Percentiles rank a stretch among this genome's conserved stretches.
Conservation (phyloP, 768 basidiomycete genomes). For the Lentinula guzmanii region DNA sequence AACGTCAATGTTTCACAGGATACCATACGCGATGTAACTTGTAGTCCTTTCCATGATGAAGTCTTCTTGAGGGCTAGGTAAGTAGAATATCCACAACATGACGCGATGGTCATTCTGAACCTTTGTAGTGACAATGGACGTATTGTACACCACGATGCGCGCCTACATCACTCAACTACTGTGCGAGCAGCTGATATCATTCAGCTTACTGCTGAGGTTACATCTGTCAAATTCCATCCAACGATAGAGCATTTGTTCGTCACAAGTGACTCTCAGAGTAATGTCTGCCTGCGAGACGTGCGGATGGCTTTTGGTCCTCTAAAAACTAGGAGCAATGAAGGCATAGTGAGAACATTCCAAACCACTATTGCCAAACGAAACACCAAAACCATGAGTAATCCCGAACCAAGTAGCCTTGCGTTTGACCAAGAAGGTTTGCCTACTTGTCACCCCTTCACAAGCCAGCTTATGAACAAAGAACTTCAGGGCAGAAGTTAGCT, state of each 20-base stretch:
- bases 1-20: constrained; percentile 33
- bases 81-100: constrained; percentile 5
- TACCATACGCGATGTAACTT: constrained; percentile 56
- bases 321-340: constrained; percentile 35
- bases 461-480: background rate
- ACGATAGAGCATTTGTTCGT: constrained; percentile 62
- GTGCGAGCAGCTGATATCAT: constrained; percentile 43
- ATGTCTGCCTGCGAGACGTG: constrained; percentile 61
- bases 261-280: constrained; percentile 53
- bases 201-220: constrained; percentile 50
- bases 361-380: constrained; percentile 26
- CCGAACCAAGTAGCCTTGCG: constrained; percentile 61
- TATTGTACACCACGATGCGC: constrained; percentile 56
- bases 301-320: constrained; percentile 69
- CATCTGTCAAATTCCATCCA: constrained; percentile 65
- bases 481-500: constrained; percentile 53
- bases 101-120: background rate
- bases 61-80: constrained; percentile 68
- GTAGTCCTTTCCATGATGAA: constrained; percentile 64
- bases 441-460: background rate
- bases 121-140: constrained; percentile 60
- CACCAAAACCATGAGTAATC: constrained; percentile 41
- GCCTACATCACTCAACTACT: constrained; percentile 26
- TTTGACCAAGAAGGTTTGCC: constrained; percentile 64
- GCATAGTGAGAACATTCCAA: constrained; percentile 38